Evolutionary conservation across 2,329 filamentous ascomycete species (phyloP), one percentile per base, ranked within the genome.

Genomic region (Herpotrichia juniperi): DNA sequence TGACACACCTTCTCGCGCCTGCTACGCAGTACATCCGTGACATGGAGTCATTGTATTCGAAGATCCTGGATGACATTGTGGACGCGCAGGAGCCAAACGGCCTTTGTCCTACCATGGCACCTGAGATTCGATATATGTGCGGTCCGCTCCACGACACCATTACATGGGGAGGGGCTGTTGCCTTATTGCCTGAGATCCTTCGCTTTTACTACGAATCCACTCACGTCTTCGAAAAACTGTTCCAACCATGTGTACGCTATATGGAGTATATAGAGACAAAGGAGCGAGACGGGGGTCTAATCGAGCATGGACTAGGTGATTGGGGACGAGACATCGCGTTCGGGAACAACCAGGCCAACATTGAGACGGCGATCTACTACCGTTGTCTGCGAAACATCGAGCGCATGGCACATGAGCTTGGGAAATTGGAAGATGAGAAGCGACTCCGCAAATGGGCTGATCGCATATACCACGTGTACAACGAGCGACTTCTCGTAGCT

Each of bases 261-360:
- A 76, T 78, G 72, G 72, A 77, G 28, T 77, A 78, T 40, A 73
- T 78, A 25, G 52, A 64, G 21, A 68, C 57, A 0, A 76, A 75
- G 52, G 75, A 78, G 51, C 68, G 75, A 1, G 63, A 69, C 0
- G 75, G 73, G 2, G 76, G 76, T 0, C 59, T 78, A 4, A 77
- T 78, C 19, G 74, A 76, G 51, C 76, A 78, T 46, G 76, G 75
- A 0, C 67, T 78, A 0, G 76, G 76, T 4, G 75, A 78, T 37
- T 78, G 76, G 76, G 76, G 76, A 3, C 68, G 74, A 2, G 72
- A 73, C 24, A 77, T 78, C 28, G 76, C 76, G 0, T 76, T 69
- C 40, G 76, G 75, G 3, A 78, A 78, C 48, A 71, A 74, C 34
- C 76, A 78, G 59, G 76, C 76, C 32, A 78, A 78, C 53, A 77